Evolutionary conservation across 1,284 basidiomycete species (phyloP).

Genomic region (Sphaerobolus stellatus): DNA sequence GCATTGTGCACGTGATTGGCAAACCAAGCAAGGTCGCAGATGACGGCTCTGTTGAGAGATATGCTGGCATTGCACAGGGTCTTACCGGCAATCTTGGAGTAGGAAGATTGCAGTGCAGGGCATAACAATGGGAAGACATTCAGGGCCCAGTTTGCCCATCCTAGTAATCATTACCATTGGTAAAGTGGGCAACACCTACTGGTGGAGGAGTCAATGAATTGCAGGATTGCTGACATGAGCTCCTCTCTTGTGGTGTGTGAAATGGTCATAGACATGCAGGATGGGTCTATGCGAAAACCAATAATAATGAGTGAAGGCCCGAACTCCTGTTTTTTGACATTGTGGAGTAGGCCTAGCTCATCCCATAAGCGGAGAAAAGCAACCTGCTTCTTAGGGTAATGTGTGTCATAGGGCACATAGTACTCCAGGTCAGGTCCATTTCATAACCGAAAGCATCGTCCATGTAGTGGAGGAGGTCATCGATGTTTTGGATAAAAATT

Average conservation of each 20-base stretch:
- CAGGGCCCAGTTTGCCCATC: no score
- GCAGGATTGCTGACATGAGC: no score
- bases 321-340: background rate
- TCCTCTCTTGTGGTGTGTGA: no score
- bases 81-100: background rate
- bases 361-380: background rate
- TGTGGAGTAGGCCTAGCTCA: background rate
- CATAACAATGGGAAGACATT: background rate
- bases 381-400: background rate
- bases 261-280: background rate
- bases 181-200: no score
- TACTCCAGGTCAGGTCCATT: background rate
- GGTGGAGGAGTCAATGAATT: no score
- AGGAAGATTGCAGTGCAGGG: background rate
- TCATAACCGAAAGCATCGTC: conserved; percentile 8
- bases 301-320: no score
- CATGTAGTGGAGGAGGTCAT: conserved; percentile 1
- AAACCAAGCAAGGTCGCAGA: no score
- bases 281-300: background rate
- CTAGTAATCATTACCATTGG: no score
- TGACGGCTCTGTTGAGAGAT: background rate
- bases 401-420: background rate
- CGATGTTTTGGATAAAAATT: background rate
- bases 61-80: background rate
- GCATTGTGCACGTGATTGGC: background rate